These are phyloP conservation scores for Aspergillus versicolor DNA, from an alignment of 2,329 filamentous ascomycete species.

Conservation along the genomic window DNA sequence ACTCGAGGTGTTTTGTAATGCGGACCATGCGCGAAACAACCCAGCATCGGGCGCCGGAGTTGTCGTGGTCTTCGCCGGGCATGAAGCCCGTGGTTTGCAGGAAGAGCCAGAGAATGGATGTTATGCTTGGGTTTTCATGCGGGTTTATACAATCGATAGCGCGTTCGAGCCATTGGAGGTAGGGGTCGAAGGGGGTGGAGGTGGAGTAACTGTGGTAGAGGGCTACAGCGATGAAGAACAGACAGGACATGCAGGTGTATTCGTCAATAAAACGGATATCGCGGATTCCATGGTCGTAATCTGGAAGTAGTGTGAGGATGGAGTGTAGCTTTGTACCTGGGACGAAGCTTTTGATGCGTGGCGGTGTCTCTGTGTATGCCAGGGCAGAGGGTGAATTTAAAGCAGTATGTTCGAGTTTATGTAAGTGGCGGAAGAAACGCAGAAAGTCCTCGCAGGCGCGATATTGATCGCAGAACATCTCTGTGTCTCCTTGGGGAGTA, in stretches of 20 bases:
- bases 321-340: conserved; percentile 26
- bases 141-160: conserved; percentile 27
- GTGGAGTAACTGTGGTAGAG: conserved; percentile 29
- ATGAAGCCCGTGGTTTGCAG: conserved; percentile 29
- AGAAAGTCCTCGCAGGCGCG: conserved; percentile 33
- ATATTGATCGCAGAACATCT: conserved; percentile 22
- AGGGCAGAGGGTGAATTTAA: conserved; percentile 17
- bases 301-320: conserved; percentile 29
- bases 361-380: background rate
- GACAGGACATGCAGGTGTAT: conserved; percentile 31
- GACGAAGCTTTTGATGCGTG: conserved; percentile 20
- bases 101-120: conserved; percentile 32
- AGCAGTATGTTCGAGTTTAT: conserved; percentile 23
- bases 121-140: conserved; percentile 27
- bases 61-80: conserved; percentile 17
- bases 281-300: conserved; percentile 33
- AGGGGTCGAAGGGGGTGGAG: conserved; percentile 26
- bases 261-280: conserved; percentile 35
- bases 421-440: conserved; percentile 28
- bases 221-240: conserved; percentile 30
- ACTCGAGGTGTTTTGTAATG: conserved; percentile 31
- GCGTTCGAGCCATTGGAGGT: conserved; percentile 27
- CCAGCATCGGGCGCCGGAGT: conserved; percentile 31
- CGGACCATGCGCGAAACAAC: conserved; percentile 33
- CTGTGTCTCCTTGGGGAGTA: conserved; percentile 13